These are phyloP conservation scores for Salvia splendens DNA, from an alignment of 257 asterid genomes.

Conservation along the genomic window DNA sequence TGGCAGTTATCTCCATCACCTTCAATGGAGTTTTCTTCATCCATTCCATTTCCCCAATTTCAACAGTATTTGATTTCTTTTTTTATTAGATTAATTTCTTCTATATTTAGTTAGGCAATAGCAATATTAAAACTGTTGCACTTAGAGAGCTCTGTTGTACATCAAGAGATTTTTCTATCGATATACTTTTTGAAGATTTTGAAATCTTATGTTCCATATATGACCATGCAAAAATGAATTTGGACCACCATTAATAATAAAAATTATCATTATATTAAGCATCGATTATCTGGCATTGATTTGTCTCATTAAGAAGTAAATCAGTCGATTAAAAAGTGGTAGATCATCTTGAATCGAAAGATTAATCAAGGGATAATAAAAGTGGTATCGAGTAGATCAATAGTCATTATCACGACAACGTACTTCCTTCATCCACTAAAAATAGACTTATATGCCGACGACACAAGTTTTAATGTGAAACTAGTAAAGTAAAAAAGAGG, in stretches of 20 bases:
- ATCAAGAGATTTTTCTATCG: slow-evolving; percentile 16
- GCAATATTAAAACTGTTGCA: too few relatives aligned
- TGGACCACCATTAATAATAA: slow-evolving; percentile 12
- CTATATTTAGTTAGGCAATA: too few relatives aligned
- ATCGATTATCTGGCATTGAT: slow-evolving; percentile 19
- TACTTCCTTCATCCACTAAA: too few relatives aligned
- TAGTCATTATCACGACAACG: slow-evolving; percentile 33
- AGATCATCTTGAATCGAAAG: slow-evolving; percentile 22
- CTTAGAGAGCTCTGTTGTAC: too few relatives aligned
- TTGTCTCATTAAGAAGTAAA: slow-evolving; percentile 35
- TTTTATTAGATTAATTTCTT: too few relatives aligned
- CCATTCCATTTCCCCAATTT: too few relatives aligned
- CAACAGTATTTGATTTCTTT: too few relatives aligned
- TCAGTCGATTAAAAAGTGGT: slow-evolving; percentile 35
- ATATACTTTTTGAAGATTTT: neutral
- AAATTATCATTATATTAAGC: neutral
- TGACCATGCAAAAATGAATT: slow-evolving; percentile 2
- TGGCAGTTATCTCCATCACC: too few relatives aligned
- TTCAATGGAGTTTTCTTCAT: too few relatives aligned
- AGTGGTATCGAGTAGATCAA: slow-evolving; percentile 35
- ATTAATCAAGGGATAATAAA: slow-evolving; percentile 18
- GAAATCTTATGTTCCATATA: neutral
- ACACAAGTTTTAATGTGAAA: too few relatives aligned
- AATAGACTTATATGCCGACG: too few relatives aligned
- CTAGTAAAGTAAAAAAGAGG: too few relatives aligned